Percentiles rank a stretch among this genome's conserved stretches.
phyloP scores from a whole-genome alignment of 148 eudicot species.

The Heliosperma pusillum region DNA sequence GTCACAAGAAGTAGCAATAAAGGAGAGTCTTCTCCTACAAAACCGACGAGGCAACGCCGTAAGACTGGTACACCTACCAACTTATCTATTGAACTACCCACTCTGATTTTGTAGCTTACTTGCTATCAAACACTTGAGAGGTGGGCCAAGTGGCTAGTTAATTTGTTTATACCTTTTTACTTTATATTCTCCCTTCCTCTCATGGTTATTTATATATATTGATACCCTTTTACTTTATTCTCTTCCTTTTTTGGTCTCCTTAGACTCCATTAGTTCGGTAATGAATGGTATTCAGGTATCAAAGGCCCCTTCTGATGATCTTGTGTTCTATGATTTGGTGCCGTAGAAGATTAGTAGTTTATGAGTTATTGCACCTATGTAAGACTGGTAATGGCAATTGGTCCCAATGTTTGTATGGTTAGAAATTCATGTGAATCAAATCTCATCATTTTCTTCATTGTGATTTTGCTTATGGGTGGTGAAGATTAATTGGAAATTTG shows the following conservation, averaged over 20 bases:
- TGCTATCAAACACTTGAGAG: neutral
- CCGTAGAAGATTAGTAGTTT: too few relatives aligned
- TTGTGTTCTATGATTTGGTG: too few relatives aligned
- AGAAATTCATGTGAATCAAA: too few relatives aligned
- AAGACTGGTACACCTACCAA: constrained; percentile 51
- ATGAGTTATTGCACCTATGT: too few relatives aligned
- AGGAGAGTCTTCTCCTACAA: constrained; percentile 49
- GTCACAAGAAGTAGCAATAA: constrained; percentile 49
- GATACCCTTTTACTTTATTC: neutral
- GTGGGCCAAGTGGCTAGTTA: neutral
- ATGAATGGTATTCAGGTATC: too few relatives aligned
- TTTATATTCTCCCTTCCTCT: neutral
- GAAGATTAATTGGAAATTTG: too few relatives aligned
- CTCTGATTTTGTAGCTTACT: neutral
- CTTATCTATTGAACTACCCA: neutral
- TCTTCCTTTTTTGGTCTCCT: neutral
- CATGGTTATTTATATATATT: neutral
- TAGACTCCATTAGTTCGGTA: too few relatives aligned
- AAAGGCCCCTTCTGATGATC: too few relatives aligned
- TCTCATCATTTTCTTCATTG: too few relatives aligned
- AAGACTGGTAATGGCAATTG: too few relatives aligned
- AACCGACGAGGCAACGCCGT: constrained; percentile 56
- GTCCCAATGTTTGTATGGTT: too few relatives aligned
- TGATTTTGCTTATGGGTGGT: too few relatives aligned
- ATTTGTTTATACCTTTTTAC: neutral